These are phyloP conservation scores for Aspergillus sp. DNA, from an alignment of 2,329 filamentous ascomycete species.

Conservation along the genomic window DNA sequence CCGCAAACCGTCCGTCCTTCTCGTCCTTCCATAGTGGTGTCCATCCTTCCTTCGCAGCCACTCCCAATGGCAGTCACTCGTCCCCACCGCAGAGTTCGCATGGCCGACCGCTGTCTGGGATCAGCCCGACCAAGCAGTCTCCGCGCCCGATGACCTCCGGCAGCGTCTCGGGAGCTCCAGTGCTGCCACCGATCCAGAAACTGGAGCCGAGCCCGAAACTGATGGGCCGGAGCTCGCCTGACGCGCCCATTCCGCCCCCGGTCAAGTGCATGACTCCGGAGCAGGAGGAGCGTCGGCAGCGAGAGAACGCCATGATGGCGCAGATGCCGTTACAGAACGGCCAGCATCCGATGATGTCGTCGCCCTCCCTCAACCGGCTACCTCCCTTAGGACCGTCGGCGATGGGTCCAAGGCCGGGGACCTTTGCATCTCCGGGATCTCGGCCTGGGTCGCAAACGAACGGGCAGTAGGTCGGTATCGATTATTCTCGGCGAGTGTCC, in stretches of 20 bases:
- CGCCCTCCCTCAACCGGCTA: slow-evolving; percentile 32
- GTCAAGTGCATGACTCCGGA: slow-evolving; percentile 45
- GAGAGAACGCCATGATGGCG: slow-evolving; percentile 34
- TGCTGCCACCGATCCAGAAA: slow-evolving; percentile 41
- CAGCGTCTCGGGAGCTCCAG: slow-evolving; percentile 32
- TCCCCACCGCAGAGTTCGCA: slow-evolving; percentile 39
- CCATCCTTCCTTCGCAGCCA: slow-evolving; percentile 34
- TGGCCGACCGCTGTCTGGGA: slow-evolving; percentile 40
- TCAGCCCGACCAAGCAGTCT: slow-evolving; percentile 48
- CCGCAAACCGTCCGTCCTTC: slow-evolving; percentile 23
- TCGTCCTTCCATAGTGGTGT: slow-evolving; percentile 27
- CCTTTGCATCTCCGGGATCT: slow-evolving; percentile 22
- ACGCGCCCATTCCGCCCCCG: slow-evolving; percentile 42
- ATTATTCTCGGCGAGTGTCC: background rate
- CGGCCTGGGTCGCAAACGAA: slow-evolving; percentile 11
- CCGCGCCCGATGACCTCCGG: slow-evolving; percentile 38
- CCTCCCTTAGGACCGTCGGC: slow-evolving; percentile 31
- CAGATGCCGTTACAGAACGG: slow-evolving; percentile 23
- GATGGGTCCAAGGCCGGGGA: slow-evolving; percentile 22
- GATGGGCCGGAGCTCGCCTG: slow-evolving; percentile 43
- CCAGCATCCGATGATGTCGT: slow-evolving; percentile 28
- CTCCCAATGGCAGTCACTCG: slow-evolving; percentile 31
- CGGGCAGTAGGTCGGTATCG: slow-evolving; percentile 2
- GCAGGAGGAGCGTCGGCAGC: slow-evolving; percentile 40
- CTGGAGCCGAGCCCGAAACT: slow-evolving; percentile 45